Base-by-base conservation (phyloP, 495 filamentous ascomycete species). In the Extremus antarcticus region DNA sequence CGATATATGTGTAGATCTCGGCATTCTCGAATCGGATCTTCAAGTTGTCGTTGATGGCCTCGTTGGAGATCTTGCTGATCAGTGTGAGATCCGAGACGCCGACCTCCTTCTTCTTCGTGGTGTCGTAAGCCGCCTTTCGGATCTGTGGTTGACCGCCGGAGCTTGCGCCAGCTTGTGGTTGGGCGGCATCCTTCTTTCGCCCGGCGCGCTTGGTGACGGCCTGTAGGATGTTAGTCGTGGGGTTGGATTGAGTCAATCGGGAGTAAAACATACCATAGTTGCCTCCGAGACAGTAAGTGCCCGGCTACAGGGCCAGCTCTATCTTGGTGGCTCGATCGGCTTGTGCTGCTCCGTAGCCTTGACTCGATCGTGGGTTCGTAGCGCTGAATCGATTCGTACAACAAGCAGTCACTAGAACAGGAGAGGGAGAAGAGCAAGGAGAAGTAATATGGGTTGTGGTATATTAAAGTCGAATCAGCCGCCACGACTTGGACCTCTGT, bases 1-100 rank as follows among this genome's bases (percentile, higher is more conserved):
- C 94, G 66, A 99, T 99, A 74, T 99, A 99, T 54, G 94, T 99
- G 74, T 99, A 99, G 68, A 99, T 99, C 73, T 97, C 90, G 59
- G 75, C 82, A 76, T 90, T 88, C 64, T 96, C 87, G 69, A 99
- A 99, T 40, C 94, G 84, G 69, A 95, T 88, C 74, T 95, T 94
- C 70, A 99, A 66, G 70, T 99, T 99, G 54, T 96, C 91, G 71
- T 99, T 99, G 74, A 99, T 99, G 17, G 90, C 90, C 69, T 99
- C 94, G 67, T 97, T 95, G 56, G 90, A 92, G 57, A 99, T 92
- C 73, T 97, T 96, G 73, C 88, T 94, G 63, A 99, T 85, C 57
- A 99, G 76, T 3, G 94, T 99, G 62, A 99, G 78, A 77, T 99
- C 94, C 19, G 94, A 95, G 24, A 99, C 91, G 53, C 94, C 94